Percentiles rank a stretch among this genome's conserved stretches.
Evolutionary conservation across 179 eudicot genomes (phyloP).

Genomic region (Beta lomatogona): DNA sequence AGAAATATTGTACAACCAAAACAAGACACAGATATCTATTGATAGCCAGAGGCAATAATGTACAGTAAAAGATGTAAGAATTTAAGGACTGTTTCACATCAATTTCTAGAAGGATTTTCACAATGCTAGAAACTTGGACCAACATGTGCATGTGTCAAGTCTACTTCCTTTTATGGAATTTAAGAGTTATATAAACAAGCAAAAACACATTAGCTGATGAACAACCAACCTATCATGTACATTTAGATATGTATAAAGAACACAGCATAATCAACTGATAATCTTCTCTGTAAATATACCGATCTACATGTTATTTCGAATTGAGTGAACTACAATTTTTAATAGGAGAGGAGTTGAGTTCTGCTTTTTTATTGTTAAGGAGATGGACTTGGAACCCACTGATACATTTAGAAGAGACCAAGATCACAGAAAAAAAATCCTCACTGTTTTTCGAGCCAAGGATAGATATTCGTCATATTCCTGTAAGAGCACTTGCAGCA

Average conservation of each 20-base stretch:
- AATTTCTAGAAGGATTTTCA: not conserved
- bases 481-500: too few species aligned
- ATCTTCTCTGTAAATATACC: not conserved
- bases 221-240: not conserved
- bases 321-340: not conserved
- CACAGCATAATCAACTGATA: not conserved
- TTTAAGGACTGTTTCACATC: not conserved
- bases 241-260: constrained; percentile 3
- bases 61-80: not conserved
- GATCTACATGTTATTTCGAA: not conserved
- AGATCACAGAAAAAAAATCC: too few species aligned
- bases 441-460: too few species aligned
- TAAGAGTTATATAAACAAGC: not conserved
- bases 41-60: too few species aligned
- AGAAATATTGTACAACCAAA: too few species aligned
- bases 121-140: not conserved
- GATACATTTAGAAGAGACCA: too few species aligned
- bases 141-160: constrained; percentile 2
- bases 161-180: not conserved
- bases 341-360: not conserved
- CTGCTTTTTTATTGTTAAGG: too few species aligned
- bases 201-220: not conserved
- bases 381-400: too few species aligned
- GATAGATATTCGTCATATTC: too few species aligned
- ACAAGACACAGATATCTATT: too few species aligned